phyloP scores from a whole-genome alignment of 1,139 yeast genomes.

The Magnusiomyces fungicola region DNA sequence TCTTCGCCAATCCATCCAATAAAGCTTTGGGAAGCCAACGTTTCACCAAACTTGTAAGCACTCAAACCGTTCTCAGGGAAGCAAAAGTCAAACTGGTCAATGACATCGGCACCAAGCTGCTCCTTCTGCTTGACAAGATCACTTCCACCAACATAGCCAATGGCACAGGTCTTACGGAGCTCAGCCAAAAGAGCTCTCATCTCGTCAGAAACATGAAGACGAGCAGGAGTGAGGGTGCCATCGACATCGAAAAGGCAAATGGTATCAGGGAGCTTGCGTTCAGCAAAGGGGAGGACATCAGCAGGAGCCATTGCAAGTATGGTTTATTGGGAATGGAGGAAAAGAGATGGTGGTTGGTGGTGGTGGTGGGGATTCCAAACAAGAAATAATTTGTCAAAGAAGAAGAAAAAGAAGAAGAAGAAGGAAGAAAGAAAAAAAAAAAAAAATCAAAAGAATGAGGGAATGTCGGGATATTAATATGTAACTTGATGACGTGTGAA shows the following conservation, averaged over 20 bases:
- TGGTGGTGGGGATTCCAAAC: background rate
- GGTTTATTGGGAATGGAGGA: background rate
- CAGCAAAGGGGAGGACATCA: slow-evolving; percentile 25
- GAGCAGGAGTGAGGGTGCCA: slow-evolving; percentile 97
- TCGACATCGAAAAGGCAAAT: slow-evolving; percentile 90
- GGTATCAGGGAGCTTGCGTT: slow-evolving; percentile 35
- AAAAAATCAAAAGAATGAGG: background rate
- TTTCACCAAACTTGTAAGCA: slow-evolving; percentile 85
- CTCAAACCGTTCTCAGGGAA: slow-evolving; percentile 97
- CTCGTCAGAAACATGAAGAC: slow-evolving; percentile 72
- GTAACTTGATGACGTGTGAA: background rate
- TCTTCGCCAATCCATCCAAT: slow-evolving; percentile 94
- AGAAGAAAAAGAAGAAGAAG: background rate
- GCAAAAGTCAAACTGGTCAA: slow-evolving; percentile 85
- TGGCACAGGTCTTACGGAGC: slow-evolving; percentile 82
- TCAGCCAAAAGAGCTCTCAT: slow-evolving; percentile 62
- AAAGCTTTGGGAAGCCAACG: slow-evolving; percentile 87
- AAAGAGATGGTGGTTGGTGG: too few species aligned
- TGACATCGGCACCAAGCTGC: slow-evolving; percentile 72
- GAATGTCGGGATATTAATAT: background rate
- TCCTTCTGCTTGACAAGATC: slow-evolving; percentile 92
- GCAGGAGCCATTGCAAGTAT: slow-evolving; percentile 11
- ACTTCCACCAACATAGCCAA: slow-evolving; percentile 98
- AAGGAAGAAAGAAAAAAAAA: background rate
- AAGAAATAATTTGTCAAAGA: background rate